Percentiles rank a stretch among this genome's conserved stretches.
These are phyloP conservation scores for Boletus speciosus DNA, from an alignment of 768 basidiomycete genomes.

Conservation along the genomic window DNA sequence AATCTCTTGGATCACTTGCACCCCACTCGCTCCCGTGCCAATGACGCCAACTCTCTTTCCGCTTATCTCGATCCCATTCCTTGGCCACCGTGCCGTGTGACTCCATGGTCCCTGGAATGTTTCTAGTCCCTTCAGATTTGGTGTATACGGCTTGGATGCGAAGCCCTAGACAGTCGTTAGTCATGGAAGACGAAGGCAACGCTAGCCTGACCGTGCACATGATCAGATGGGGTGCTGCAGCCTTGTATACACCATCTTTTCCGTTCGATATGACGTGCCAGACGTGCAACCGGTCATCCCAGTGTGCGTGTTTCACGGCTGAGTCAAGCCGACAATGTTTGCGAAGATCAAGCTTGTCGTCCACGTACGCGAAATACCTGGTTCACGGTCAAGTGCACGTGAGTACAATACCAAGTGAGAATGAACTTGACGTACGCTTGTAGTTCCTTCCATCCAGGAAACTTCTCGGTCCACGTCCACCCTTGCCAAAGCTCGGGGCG, in stretches of 20 bases:
- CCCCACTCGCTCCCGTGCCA: slow-evolving; percentile 15
- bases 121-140: slow-evolving; percentile 8
- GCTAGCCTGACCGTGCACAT: slow-evolving; percentile 8
- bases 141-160: slow-evolving; percentile 10
- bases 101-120: slow-evolving; percentile 7
- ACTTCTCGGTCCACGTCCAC: slow-evolving; percentile 14
- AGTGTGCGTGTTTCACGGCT: slow-evolving; percentile 4
- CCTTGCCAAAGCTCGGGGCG: slow-evolving; percentile 11
- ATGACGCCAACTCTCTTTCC: slow-evolving; percentile 16
- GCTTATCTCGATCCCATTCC: slow-evolving; percentile 10
- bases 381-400: not conserved
- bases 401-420: not conserved
- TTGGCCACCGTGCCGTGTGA: slow-evolving; percentile 15
- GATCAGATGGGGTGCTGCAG: slow-evolving; percentile 8
- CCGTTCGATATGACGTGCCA: slow-evolving; percentile 7
- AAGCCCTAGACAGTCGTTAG: slow-evolving; percentile 1
- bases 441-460: slow-evolving; percentile 10
- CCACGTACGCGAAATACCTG: slow-evolving; percentile 17
- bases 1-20: slow-evolving; percentile 15
- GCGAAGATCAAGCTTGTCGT: slow-evolving; percentile 9
- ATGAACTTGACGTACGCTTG: not conserved
- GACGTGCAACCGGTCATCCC: slow-evolving; percentile 8
- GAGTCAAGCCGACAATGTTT: slow-evolving; percentile 16
- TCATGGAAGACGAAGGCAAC: not conserved
- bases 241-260: slow-evolving; percentile 10